Evolutionary conservation across 306 rosid genomes (phyloP), one percentile per base, ranked within the genome.

Genomic region (Castanea crenata): DNA sequence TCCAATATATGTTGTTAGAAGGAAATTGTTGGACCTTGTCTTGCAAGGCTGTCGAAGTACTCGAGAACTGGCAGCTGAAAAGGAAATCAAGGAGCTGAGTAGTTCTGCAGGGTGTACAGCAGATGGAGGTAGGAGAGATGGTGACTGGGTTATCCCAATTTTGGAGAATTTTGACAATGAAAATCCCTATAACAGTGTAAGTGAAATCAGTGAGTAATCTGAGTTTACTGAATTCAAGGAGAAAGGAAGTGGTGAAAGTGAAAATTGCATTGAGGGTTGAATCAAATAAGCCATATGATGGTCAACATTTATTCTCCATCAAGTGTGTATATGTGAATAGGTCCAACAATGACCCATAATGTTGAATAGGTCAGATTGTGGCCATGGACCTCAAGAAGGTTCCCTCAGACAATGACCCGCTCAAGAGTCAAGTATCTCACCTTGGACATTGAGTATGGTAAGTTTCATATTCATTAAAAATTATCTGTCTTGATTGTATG

Each of bases 21-120:
- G 87, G 90, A 85, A 85, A 71, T 87, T 88, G 89, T 78, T 90
- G 88, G 93, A 90, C 32, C 89, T 91, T 79, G 81, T 93, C 18
- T 64, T 91, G 75, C 79, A 89, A 49, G 87, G 93, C 11, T 27
- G 82, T 55, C 83, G 92, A 76, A 79, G 84, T 79, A 90, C 90
- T 4, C 84, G 81, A 82, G 82, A 85, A 46, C 49, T 83, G 76
- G 38, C 73, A 21, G 76, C 71, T 76, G 71, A 72, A 49, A 75
- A 85, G 79, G 71, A 76, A 51, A 52, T 34, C 11, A 77, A 80
- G 61, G 86, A 73, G 14, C 68, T 29, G 52, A 81, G 69, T 59
- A 74, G 55, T 63, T 6, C 5, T 80, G 81, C 71, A 15, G 85
- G 73, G 3, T 75, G 31, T 71, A 76, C 73, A 75, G 75, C 38